Evolutionary conservation across 2,329 filamentous ascomycete species (phyloP), one percentile per base, ranked within the genome.

Genomic region (Sclerotinia trifoliorum): DNA sequence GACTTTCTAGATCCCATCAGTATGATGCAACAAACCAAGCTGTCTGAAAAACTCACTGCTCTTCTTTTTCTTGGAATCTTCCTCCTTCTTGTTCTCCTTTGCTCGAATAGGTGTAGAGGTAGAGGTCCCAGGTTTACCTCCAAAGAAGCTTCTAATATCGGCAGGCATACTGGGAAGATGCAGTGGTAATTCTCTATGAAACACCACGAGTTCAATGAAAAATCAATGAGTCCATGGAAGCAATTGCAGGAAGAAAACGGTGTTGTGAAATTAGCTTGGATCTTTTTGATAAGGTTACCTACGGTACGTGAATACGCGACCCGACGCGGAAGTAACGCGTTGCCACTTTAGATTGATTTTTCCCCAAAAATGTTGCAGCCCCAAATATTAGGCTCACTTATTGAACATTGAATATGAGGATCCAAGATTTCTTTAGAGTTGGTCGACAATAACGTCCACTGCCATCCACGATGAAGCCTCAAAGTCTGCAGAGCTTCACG

Each of bases 101-200:
- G 79, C 78, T 71, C 79, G 79, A 69, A 83, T 80, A 21, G 85
- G 81, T 56, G 84, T 81, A 71, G 85, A 84, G 64, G 87, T 86
- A 72, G 64, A 46, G 26, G 29, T 26, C 49, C n/a, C 52, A 42
- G 64, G 44, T 79, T 93, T 93, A 70, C 90, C 88, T 67, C 90
- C 88, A 82, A 98, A 97, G 80, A 97, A 98, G 74, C 85, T 93
- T 77, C 94, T 86, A 76, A 97, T 98, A 80, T 98, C 94, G 71
- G 73, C 92, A 66, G 93, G 88, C 93, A 97, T 96, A 55, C 58
- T 74, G 68, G 46, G n/a, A 24, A n/a, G 26, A 49, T 51, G 32
- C 21, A 66, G 29, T 29, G 46, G 44, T n/a, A 19, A n/a, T 29
- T 29, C 56, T 13, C n/a, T 32, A 6, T 55, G 26, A 19, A 26